Base-by-base conservation (phyloP, 768 basidiomycete species). In the Lactarius quietus region DNA sequence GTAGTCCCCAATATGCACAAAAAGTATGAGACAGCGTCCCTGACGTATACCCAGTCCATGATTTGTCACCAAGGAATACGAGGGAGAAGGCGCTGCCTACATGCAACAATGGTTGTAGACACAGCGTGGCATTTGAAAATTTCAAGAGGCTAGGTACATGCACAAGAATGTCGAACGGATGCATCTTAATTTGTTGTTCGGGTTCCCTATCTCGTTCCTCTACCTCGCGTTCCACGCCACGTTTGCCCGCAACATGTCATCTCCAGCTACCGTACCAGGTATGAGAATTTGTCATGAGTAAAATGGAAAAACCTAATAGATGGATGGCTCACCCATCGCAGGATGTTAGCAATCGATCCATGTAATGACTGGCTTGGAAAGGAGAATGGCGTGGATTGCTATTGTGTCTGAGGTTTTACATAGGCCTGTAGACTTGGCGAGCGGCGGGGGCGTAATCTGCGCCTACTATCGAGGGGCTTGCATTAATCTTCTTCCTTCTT, bases 1-100 rank as follows among this genome's bases (percentile, higher is more conserved):
- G n/a, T n/a, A 81, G 36, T 92, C 87, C 12, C 92, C 93, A 52
- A 94, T 88, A 72, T 94, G 94, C 61, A 94, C 92, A 68, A 94
- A 95, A 59, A 94, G 81, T 69, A 95, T 94, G 64, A 91, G 81
- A 72, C 92, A 93, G 67, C 93, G 89, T 64, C 86, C 82, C 68
- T 87, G 85, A 72, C 93, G 94, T 57, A 95, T 82, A 72, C 89
- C 92, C 94, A 71, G 28, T 18, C 26, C 10, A 15, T 26, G 39
- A 9, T 60, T 33, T n/a, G 23, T 65, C 51, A 64, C n/a, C n/a
- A 48, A 28, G 15, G 23, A 20, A 1, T n/a, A 17, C 6, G n/a
- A n/a, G 31, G 2, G 14, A 43, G 17, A 0, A 35, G n/a, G 12
- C 41, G 18, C 33, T n/a, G 78, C 90, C 52, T 69, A 92, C 93